Evolutionary conservation across 768 basidiomycete species (phyloP), one percentile per base, ranked within the genome.

Genomic region (Macrolepiota albuminosa): DNA sequence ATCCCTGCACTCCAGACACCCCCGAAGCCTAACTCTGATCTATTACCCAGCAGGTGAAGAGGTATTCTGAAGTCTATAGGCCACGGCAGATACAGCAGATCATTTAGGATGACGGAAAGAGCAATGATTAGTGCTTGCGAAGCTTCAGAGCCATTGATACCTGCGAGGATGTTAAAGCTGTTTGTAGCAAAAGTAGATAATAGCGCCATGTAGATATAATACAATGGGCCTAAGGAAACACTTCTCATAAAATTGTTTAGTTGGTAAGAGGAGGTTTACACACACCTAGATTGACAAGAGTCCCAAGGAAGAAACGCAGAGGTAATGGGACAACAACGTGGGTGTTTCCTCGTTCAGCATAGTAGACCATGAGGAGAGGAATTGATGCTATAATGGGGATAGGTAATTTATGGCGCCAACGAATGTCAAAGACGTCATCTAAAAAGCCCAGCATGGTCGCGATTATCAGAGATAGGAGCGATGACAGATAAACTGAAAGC

Each of bases 101-200:
- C 97, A 71, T 99, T 99, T 48, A 95, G 62, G 60, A 91, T 86
- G 64, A 99, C 88, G 0, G 94, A 97, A 10, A 93, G 62, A 3
- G 93, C 91, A 63, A 99, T 98, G 61, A 98, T 85, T 49, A 97
- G 77, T 0, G 95, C 91, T 74, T 99, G 97, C 61, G 87, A 84
- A 63, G 91, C 93, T 79, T 99, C 97, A 5, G 96, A 87, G 11
- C 96, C 97, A 70, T 99, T 98, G 64, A 98, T 91, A 9, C 96
- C 97, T 11, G 97, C 97, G 18, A 98, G 86, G 66, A 99, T 98
- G 73, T 99, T 99, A 80, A 98, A 97, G 71, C 91, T 91, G 75
- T 99, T 99, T 18, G 96, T 98, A 57, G 92, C 86, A 72, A 98
- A 99, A 0, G 95, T 98, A 36, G 95, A 98, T 18, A 99, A 78